Base-by-base conservation (phyloP, 805 yeast species). In the Isabelozyma pseudorhagii region DNA sequence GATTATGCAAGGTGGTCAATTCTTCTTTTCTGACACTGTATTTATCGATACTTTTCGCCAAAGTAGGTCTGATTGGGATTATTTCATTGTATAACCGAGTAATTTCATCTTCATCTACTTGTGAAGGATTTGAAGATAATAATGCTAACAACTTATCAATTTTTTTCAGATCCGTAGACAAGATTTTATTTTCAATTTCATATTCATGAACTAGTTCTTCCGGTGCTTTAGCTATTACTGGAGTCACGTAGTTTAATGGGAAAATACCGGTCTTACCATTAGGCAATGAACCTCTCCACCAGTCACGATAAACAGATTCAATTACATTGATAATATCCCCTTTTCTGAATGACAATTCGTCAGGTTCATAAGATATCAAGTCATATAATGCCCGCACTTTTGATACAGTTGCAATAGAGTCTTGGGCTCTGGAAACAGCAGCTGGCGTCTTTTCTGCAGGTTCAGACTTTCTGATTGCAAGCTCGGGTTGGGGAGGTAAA, bases 211-310 rank as follows among this genome's bases (percentile, higher is more conserved):
- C 67, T 4, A 85, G 52, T 54, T 91, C 92, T 45, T 78, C 77
- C 2, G 80, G 75, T 0, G 89, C 75, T 36, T 86, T 84, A 43
- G 83, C 86, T 1, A 84, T 80, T 5, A 91, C 71, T 2, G 91
- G 91, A 0, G 89, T 80, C 1, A 94, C 98, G 62, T 94, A 93
- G 64, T 93, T 93, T 50, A 89, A 78, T 0, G 99, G 99, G 67
- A 93, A 91, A 11, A 94, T 85, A 15, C 99, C 99, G 46, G 83
- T 76, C 48, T 78, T 79, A 0, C 97, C 97, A 48, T 80, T 77
- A 4, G 77, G 64, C 46, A 93, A 69, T 5, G 93, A 81, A 13
- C 99, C 99, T 56, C 89, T 79, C 86, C 97, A 89, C 99, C 99
- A 93, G 62, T 93, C 98, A 53, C 89, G 78, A 64, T 91, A 92